A percentile compares a stretch with the other conserved stretches of the same genome.
Conservation (phyloP, 2,329 filamentous ascomycete species). For the Drechslerella coelobrocha region DNA sequence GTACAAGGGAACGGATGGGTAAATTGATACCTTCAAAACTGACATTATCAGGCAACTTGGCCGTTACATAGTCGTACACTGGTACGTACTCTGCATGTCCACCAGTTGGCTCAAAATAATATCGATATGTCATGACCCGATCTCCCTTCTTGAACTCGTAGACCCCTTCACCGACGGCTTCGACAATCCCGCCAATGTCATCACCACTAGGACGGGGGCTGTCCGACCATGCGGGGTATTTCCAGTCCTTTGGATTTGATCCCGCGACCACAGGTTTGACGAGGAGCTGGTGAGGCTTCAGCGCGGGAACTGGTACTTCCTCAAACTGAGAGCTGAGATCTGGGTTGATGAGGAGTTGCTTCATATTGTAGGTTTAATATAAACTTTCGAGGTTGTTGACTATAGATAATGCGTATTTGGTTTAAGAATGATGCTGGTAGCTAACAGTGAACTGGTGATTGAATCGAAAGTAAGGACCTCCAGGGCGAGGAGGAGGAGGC, state of each 20-base stretch:
- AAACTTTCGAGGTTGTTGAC: background rate
- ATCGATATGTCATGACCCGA: conserved; percentile 61
- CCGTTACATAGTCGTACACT: conserved; percentile 65
- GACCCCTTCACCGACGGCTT: conserved; percentile 26
- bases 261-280: conserved; percentile 56
- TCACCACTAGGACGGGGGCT: conserved; percentile 56
- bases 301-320: conserved; percentile 55
- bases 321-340: conserved; percentile 49
- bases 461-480: too few relatives aligned
- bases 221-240: conserved; percentile 15
- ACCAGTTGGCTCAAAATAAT: conserved; percentile 55
- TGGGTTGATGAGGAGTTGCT: conserved; percentile 55
- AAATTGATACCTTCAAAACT: conserved; percentile 65
- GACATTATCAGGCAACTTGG: conserved; percentile 63
- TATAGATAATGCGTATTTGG: background rate
- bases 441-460: too few relatives aligned
- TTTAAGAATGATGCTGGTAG: conserved; percentile 5
- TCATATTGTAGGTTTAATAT: conserved; percentile 52
- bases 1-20: too few relatives aligned
- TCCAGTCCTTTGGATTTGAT: conserved; percentile 56
- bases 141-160: conserved; percentile 58
- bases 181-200: conserved; percentile 55
- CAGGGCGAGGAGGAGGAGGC: background rate
- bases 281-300: conserved; percentile 56
- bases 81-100: conserved; percentile 58